Percentiles rank a stretch among this genome's conserved stretches.
Evolutionary conservation across 495 filamentous ascomycete species (phyloP).

Genomic region (Podospora bellae-mahoneyi): DNA sequence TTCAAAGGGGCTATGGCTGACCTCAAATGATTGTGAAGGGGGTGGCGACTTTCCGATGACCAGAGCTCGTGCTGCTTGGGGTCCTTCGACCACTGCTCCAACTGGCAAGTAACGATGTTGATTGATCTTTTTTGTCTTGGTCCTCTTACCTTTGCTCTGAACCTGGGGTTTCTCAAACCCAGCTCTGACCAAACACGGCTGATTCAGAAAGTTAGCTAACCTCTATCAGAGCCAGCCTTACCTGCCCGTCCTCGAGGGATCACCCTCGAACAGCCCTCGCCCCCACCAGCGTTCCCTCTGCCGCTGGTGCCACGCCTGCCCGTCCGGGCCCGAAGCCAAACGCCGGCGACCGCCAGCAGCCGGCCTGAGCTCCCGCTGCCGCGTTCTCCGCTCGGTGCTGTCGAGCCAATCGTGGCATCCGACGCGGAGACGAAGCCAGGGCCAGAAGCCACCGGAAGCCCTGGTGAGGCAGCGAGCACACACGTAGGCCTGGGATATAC

Average conservation of each 20-base stretch:
- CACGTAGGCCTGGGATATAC: neutral
- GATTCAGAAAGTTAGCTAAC: neutral
- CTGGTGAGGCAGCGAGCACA: neutral
- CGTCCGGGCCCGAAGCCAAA: neutral
- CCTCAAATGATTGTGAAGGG: slow-evolving; percentile 1
- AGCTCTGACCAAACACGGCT: neutral
- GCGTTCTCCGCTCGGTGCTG: neutral
- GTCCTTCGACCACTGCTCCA: neutral
- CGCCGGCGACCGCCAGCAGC: neutral
- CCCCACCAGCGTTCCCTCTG: neutral
- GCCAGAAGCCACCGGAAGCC: neutral
- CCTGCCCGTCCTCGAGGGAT: neutral
- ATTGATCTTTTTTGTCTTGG: neutral
- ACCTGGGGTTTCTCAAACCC: neutral
- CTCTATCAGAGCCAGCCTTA: neutral
- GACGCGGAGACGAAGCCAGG: neutral
- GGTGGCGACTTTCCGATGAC: slow-evolving; percentile 12
- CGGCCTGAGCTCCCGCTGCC: neutral
- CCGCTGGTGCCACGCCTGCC: neutral
- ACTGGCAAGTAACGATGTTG: neutral
- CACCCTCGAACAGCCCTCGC: neutral
- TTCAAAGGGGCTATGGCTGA: neutral
- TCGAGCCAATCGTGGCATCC: neutral
- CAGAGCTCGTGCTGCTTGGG: neutral
- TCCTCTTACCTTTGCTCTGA: neutral